Percentiles rank a stretch among this genome's conserved stretches.
Evolutionary conservation across 495 filamentous ascomycete species (phyloP).

Genomic region (Penicillium verhagenii): DNA sequence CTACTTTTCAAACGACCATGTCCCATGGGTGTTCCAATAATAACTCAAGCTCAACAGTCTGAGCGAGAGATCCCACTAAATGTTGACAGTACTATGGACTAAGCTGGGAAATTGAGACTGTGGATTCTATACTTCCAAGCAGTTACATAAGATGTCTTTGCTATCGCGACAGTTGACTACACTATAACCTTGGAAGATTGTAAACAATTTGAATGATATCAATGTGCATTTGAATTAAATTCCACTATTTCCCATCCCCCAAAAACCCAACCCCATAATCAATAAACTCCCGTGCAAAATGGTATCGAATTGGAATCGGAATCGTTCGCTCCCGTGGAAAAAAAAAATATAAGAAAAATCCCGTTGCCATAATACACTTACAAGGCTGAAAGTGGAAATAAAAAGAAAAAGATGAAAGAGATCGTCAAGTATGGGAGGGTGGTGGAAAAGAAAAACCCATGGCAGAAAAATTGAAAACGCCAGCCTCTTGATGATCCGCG

Average conservation of each 20-base stretch:
- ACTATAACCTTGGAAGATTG: neutral
- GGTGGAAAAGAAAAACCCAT: slow-evolving; percentile 9
- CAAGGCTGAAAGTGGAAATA: neutral
- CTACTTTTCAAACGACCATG: too few relatives aligned
- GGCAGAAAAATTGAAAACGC: slow-evolving; percentile 21
- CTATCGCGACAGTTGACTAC: too few relatives aligned
- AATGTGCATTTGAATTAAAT: slow-evolving; percentile 23
- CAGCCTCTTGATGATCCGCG: slow-evolving; percentile 19
- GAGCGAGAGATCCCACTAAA: too few relatives aligned
- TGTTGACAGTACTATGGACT: too few relatives aligned
- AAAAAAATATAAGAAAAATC: too few relatives aligned
- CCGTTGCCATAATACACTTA: slow-evolving; percentile 25
- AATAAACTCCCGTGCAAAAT: slow-evolving; percentile 41
- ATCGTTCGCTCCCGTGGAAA: slow-evolving; percentile 17
- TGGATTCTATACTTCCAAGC: too few relatives aligned
- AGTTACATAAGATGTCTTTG: too few relatives aligned
- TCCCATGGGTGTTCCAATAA: too few relatives aligned
- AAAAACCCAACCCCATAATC: slow-evolving; percentile 1
- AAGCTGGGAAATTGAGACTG: too few relatives aligned
- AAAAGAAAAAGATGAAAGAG: neutral
- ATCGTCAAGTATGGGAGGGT: slow-evolving; percentile 1
- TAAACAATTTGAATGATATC: neutral
- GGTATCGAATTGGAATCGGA: slow-evolving; percentile 43
- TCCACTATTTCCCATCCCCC: slow-evolving; percentile 24
- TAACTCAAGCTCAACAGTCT: too few relatives aligned